Base-by-base conservation (phyloP, 495 filamentous ascomycete genomes). In the Talaromyces adpressus region DNA sequence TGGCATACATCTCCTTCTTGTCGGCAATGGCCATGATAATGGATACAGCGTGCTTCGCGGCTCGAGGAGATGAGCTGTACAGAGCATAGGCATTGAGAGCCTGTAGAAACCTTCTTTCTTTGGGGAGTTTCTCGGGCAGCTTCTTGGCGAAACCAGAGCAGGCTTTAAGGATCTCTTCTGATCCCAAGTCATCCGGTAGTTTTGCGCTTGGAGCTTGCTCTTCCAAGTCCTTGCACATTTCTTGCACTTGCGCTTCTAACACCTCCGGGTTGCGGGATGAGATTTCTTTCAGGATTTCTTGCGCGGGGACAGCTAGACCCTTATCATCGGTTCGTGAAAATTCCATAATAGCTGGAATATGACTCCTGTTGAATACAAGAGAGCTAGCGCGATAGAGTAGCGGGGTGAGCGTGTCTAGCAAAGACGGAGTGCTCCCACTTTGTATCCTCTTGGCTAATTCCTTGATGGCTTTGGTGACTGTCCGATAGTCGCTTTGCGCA, bases 251-350 rank as follows among this genome's bases (percentile, higher is more conserved):
- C 1, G 91, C 89, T 73, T 91, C 90, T 73, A 99, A 89, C 8
- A 98, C 84, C 62, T 92, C 89, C 0, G 94, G 93, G 56, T 92
- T 95, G 22, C 84, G 85, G 49, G 88, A 85, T 0, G 94, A 97
- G 32, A 99, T 96, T 69, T 98, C 91, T 69, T 92, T 93, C 27
- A 97, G 81, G 53, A 98, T 84, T 70, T 96, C 91, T 66, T 97
- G 92, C 7, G 94, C 94, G 0, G 90, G 84, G 8, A 82, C 75
- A 16, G 89, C 90, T 64, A 98, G 76, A 1, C 84, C 84, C 45
- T 91, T 84, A 66, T 92, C 88, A 69, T 97, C 89, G 3, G 87
- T 90, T 64, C 89, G 85, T 0, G 92, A 91, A 65, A 89, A 89
- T 62, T 90, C 87, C 81, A 97, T 90, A 66, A 97, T 92, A 1